Evolutionary conservation across 2,329 filamentous ascomycete species (phyloP), one percentile per base, ranked within the genome.

Genomic region (Colletotrichum eleusines): DNA sequence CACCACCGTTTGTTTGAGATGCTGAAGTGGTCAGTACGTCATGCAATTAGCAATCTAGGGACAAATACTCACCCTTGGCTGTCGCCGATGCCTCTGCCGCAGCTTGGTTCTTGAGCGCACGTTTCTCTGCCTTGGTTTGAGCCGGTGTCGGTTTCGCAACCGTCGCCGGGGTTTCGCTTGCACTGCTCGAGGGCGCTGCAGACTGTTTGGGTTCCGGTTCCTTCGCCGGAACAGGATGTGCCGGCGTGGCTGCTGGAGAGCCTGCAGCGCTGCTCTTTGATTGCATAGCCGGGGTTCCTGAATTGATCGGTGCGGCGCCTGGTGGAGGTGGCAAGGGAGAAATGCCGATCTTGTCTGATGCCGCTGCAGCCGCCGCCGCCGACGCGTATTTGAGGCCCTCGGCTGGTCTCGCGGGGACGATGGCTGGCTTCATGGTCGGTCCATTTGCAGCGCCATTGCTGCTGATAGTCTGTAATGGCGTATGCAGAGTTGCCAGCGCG

Each of bases 381-480:
- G 96, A 98, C 54, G 96, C 96, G 79, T 99, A 99, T 82, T 98
- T 98, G 74, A 99, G 86, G 1, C 93, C 94, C 80, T 98, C 95
- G 58, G 94, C 92, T 8, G 93, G 91, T 79, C 95, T 90, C 70
- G 93, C 90, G 1, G 96, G 96, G 76, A 95, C 83, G 23, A 94
- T 91, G 23, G 96, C 96, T 16, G 96, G 95, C 84, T 98, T 99
- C 95, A 98, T 98, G 63, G 87, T 84, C 63, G 86, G 86, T 63
- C 85, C 86, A 68, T 87, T 83, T 61, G 86, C 75, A 48, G 74
- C 79, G 78, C 88, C 88, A 78, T 88, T 92, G 75, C 88, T 86
- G 75, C 88, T 87, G 69, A 87, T 87, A 68, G 85, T 88, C 14
- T 90, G 82, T 75, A 92, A 80, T 7, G 92, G 91, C 38, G 91